Evolutionary conservation across 2,329 filamentous ascomycete genomes (phyloP), one percentile per base, ranked within the genome.

Genomic region (Fonsecaea multimorphosa): DNA sequence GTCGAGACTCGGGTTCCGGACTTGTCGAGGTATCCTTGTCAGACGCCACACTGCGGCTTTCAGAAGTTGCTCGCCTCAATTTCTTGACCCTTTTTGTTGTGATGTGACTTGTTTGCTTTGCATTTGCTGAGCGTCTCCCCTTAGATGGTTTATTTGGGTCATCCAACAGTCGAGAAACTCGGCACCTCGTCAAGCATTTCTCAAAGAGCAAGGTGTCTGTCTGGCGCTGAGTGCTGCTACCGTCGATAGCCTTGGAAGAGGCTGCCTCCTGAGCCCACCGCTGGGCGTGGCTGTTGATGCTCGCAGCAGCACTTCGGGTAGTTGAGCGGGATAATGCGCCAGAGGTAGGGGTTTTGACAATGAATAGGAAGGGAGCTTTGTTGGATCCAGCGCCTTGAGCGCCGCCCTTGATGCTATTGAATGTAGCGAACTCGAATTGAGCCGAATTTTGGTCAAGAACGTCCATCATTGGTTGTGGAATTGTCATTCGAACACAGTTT

Each of bases 201-300:
- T 66, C 54, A 27, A 66, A 66, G 12, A 34, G 24, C 19, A 62
- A 46, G 6, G 53, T 32, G 12, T 60, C 63, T 19, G 49, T 32
- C 40, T 65, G 22, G 3, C 56, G 49, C 36, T 14, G 46, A 14
- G 12, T 7, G 24, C 16, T 27, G 16, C 22, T 16, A 11, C 31
- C 49, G 6, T 49, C 40, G 63, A 38, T 12, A 11, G 46, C 19
- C 36, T 65, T 49, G 24, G 63, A 61, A 5, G 36, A 12, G 22
- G 63, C 59, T 22, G 31, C 46, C 16, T 63, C 64, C 22, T 66
- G 64, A 27, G 59, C 64, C 64, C 64, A 66, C 38, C 64, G 40
- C 40, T 66, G 64, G 51, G 64, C 64, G 27, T 66, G 64, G 36
- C 58, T 62, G 44, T 66, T 66, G 64, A 66, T 66, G 54, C 64